Conservation (phyloP, 306 rosid species). For the Elaeagnus macrophylla region DNA sequence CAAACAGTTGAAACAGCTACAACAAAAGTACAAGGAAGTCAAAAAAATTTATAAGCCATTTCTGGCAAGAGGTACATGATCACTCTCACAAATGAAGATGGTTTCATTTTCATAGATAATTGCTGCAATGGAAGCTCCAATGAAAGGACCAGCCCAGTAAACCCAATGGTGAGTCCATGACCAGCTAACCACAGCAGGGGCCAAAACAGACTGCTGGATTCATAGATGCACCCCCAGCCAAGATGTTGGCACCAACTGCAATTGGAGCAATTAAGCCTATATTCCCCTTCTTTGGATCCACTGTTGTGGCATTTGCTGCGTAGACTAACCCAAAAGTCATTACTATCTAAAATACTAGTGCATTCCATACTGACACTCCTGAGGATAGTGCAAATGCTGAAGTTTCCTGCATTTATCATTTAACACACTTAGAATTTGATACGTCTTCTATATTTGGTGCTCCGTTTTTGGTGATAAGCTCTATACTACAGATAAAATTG, state of each 20-base stretch:
- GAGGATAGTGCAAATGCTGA: slow-evolving; percentile 47
- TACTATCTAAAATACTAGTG: slow-evolving; percentile 57
- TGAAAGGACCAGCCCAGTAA: slow-evolving; percentile 62
- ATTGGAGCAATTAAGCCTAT: slow-evolving; percentile 58
- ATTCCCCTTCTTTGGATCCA: slow-evolving; percentile 66
- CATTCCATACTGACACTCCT: slow-evolving; percentile 51
- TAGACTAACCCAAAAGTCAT: slow-evolving; percentile 72
- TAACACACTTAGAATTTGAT: no score
- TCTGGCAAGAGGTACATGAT: slow-evolving; percentile 37
- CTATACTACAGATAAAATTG: no score
- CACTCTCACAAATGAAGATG: slow-evolving; percentile 44
- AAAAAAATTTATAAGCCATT: slow-evolving; percentile 30
- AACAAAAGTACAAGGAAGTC: background rate
- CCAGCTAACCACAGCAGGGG: slow-evolving; percentile 57
- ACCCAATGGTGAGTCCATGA: slow-evolving; percentile 67
- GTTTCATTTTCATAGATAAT: slow-evolving; percentile 58
- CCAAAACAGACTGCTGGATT: slow-evolving; percentile 82
- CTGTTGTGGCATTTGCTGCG: slow-evolving; percentile 72
- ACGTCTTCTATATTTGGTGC: no score
- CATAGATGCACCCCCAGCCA: slow-evolving; percentile 90
- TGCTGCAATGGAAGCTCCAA: slow-evolving; percentile 58
- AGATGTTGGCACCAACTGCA: slow-evolving; percentile 84
- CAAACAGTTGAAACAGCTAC: no score
- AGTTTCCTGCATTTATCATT: slow-evolving; percentile 38
- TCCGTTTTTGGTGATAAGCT: no score